These are phyloP conservation scores for Ogataea naganishii DNA, from an alignment of 805 yeast species.

Conservation along the genomic window DNA sequence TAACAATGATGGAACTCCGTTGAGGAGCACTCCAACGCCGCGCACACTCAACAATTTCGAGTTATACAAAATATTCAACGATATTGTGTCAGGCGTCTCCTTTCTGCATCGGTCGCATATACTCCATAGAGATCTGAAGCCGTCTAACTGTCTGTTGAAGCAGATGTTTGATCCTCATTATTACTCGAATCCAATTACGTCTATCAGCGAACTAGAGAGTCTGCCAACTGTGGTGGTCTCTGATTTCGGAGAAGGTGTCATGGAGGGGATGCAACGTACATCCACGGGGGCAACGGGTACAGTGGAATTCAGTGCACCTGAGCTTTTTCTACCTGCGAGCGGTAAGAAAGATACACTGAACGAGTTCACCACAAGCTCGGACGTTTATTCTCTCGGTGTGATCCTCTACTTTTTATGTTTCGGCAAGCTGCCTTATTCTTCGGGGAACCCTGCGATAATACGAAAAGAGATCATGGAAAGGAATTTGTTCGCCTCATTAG, in stretches of 20 bases:
- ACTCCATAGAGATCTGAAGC: constrained; percentile 84
- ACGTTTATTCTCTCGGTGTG: constrained; percentile 78
- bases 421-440: constrained; percentile 55
- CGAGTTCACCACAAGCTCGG: constrained; percentile 66
- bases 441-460: constrained; percentile 14
- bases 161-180: constrained; percentile 17
- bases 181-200: constrained; percentile 11
- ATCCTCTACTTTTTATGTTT: constrained; percentile 70
- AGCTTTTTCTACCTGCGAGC: constrained; percentile 38
- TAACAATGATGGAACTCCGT: constrained; percentile 8
- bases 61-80: constrained; percentile 58
- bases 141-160: constrained; percentile 73
- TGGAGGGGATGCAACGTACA: constrained; percentile 53
- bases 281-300: constrained; percentile 88
- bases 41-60: constrained; percentile 42
- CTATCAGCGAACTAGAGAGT: constrained; percentile 13
- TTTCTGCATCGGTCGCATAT: constrained; percentile 69
- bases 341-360: constrained; percentile 25
- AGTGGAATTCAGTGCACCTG: constrained; percentile 83
- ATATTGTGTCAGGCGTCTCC: constrained; percentile 60
- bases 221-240: constrained; percentile 73
- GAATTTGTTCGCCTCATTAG: constrained; percentile 14
- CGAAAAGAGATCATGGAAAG: constrained; percentile 15
- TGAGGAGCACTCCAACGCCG: neutral
- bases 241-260: constrained; percentile 85